These are phyloP conservation scores for Paecilomyces sp. DNA, from an alignment of 2,329 filamentous ascomycete species.

Conservation along the genomic window DNA sequence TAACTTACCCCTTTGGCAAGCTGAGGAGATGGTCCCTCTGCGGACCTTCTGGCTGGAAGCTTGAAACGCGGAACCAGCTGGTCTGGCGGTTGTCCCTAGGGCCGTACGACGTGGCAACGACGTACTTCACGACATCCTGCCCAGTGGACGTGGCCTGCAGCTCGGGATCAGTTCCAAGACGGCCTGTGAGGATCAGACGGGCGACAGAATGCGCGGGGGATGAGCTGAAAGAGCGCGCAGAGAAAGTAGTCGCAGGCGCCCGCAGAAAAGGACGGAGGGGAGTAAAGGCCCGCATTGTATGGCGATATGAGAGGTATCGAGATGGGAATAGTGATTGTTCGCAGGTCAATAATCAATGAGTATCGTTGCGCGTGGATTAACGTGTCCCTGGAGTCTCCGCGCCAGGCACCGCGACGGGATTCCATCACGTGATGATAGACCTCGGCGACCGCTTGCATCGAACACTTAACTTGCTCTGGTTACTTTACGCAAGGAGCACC, in stretches of 20 bases:
- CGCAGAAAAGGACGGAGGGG: constrained; percentile 44
- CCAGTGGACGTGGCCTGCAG: constrained; percentile 62
- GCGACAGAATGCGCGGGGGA: constrained; percentile 57
- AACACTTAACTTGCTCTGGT: not conserved
- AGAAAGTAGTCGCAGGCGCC: constrained; percentile 34
- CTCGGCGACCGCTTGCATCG: not conserved
- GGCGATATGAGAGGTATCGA: not conserved
- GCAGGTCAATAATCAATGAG: not conserved
- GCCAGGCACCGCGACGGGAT: not conserved
- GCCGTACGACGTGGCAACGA: constrained; percentile 63
- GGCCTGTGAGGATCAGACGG: constrained; percentile 79
- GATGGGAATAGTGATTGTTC: not conserved
- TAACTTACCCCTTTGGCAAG: constrained; percentile 76
- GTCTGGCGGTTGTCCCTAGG: constrained; percentile 63
- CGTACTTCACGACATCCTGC: constrained; percentile 68
- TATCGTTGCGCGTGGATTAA: not conserved
- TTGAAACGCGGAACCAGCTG: constrained; percentile 77
- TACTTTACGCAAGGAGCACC: not conserved
- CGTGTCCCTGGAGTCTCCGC: not conserved
- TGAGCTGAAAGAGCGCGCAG: constrained; percentile 68
- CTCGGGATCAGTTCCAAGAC: constrained; percentile 75
- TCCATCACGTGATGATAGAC: not conserved
- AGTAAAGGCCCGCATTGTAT: constrained; percentile 40
- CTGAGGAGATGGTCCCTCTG: constrained; percentile 64
- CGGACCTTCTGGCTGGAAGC: constrained; percentile 61